These are phyloP conservation scores for Pythium plurisporium DNA, from an alignment of 352 stramenopile genomes.

Conservation along the genomic window DNA sequence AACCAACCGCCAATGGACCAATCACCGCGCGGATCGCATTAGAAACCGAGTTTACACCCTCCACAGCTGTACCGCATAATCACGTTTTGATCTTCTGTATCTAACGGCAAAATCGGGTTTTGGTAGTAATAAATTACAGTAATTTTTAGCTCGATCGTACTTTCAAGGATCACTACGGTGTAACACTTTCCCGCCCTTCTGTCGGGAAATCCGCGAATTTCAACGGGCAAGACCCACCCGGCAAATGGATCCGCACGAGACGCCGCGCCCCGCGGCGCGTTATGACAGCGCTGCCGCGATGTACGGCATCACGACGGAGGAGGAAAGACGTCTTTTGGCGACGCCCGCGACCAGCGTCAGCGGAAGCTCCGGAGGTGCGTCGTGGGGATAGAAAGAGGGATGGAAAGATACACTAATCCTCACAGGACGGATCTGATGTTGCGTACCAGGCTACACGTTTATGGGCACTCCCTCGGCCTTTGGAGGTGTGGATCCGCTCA, in stretches of 20 bases:
- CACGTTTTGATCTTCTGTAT: too few species aligned
- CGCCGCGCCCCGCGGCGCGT: slow-evolving; percentile 8
- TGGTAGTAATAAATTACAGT: background rate
- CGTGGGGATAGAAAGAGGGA: background rate
- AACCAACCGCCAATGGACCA: background rate
- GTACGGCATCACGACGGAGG: slow-evolving; percentile 20
- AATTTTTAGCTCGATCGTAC: slow-evolving; percentile 1
- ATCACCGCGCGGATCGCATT: background rate
- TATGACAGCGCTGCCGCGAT: slow-evolving; percentile 5
- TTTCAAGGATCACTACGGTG: slow-evolving; percentile 3
- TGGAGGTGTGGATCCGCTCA: slow-evolving; percentile 23
- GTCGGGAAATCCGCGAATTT: background rate
- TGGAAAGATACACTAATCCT: background rate
- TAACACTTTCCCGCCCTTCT: slow-evolving; percentile 8
- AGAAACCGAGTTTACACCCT: background rate
- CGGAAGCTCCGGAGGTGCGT: slow-evolving; percentile 9
- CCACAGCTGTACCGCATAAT: too few species aligned
- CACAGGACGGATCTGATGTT: background rate
- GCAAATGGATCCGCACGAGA: slow-evolving; percentile 20
- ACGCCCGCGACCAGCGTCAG: slow-evolving; percentile 17
- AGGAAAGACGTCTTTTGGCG: slow-evolving; percentile 16
- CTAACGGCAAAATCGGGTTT: too few species aligned
- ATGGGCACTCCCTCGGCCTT: slow-evolving; percentile 14
- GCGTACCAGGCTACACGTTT: slow-evolving; percentile 10
- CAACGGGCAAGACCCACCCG: background rate